phyloP scores from a whole-genome alignment of 2,329 filamentous ascomycete species.

The Apiospora koreana region DNA sequence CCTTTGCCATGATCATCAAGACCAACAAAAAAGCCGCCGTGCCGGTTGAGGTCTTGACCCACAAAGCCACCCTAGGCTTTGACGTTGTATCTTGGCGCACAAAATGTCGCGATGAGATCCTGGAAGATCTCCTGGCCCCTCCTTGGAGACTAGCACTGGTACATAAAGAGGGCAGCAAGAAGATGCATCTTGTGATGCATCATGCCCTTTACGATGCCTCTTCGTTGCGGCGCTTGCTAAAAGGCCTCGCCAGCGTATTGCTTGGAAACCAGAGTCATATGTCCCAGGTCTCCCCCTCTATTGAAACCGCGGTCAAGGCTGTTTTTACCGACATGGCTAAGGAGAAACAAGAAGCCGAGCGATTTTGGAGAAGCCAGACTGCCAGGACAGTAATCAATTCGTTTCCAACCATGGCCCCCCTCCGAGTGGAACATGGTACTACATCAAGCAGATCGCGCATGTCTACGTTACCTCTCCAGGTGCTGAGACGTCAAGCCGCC shows the following conservation, averaged over 20 bases:
- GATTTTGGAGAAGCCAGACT: conserved; percentile 66
- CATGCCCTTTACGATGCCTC: conserved; percentile 87
- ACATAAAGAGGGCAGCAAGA: conserved; percentile 20
- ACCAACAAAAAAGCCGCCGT: conserved; percentile 13
- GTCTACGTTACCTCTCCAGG: conserved; percentile 40
- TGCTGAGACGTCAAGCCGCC: conserved; percentile 59
- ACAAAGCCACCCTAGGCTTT: conserved; percentile 24
- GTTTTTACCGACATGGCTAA: not conserved
- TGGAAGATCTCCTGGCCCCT: conserved; percentile 50
- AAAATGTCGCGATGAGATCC: conserved; percentile 32
- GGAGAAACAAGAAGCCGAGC: conserved; percentile 29
- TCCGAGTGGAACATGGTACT: conserved; percentile 41
- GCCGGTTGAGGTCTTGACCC: conserved; percentile 22
- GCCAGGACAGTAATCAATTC: conserved; percentile 58
- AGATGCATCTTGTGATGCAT: conserved; percentile 59
- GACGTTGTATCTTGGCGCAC: conserved; percentile 40
- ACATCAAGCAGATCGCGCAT: conserved; percentile 37
- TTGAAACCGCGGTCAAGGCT: not conserved
- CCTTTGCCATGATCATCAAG: conserved; percentile 78
- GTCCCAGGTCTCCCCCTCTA: not conserved
- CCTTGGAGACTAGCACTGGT: conserved; percentile 65
- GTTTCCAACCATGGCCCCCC: conserved; percentile 77
- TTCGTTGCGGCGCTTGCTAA: conserved; percentile 67
- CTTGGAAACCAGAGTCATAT: not conserved
- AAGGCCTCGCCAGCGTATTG: conserved; percentile 47